A percentile compares a stretch with the other conserved stretches of the same genome.
Evolutionary conservation across 768 basidiomycete species (phyloP).

Genomic region (Tubosaeta sp.): DNA sequence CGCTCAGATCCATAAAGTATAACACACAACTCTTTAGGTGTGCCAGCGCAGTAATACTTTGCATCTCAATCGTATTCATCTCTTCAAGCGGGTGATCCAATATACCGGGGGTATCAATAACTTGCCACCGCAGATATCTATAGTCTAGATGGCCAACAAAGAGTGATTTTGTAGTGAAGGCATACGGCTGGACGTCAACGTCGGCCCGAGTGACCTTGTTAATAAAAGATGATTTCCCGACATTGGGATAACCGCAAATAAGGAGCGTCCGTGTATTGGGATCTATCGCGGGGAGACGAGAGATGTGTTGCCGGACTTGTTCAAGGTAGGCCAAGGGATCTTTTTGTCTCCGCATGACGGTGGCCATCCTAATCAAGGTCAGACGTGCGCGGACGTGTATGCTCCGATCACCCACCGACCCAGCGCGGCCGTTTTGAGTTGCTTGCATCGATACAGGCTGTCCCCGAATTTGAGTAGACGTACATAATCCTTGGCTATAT

Average conservation of each 20-base stretch:
- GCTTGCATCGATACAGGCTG: constrained; percentile 96
- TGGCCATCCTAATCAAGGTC: constrained; percentile 76
- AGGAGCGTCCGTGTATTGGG: constrained; percentile 97
- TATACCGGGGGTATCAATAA: constrained; percentile 98
- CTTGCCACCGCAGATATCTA: constrained; percentile 99
- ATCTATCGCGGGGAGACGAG: constrained; percentile 96
- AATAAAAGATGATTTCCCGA: constrained; percentile 98
- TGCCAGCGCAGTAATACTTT: constrained; percentile 96
- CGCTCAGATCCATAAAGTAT: constrained; percentile 98
- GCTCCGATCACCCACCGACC: constrained; percentile 68
- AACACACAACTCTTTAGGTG: constrained; percentile 91
- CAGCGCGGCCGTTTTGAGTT: constrained; percentile 94
- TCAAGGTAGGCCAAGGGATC: constrained; percentile 97
- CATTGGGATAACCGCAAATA: constrained; percentile 98
- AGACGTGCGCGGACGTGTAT: not conserved
- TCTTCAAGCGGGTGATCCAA: constrained; percentile 98
- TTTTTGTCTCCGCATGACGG: constrained; percentile 97
- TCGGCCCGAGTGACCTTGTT: constrained; percentile 99
- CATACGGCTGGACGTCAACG: constrained; percentile 99
- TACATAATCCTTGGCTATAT: constrained; percentile 95
- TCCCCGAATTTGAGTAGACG: constrained; percentile 97
- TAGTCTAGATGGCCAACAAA: constrained; percentile 99
- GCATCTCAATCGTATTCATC: constrained; percentile 99
- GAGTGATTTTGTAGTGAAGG: constrained; percentile 97
- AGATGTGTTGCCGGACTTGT: constrained; percentile 98